phyloP scores from a whole-genome alignment of 2,329 filamentous ascomycete genomes.

The Penicillium sp. region DNA sequence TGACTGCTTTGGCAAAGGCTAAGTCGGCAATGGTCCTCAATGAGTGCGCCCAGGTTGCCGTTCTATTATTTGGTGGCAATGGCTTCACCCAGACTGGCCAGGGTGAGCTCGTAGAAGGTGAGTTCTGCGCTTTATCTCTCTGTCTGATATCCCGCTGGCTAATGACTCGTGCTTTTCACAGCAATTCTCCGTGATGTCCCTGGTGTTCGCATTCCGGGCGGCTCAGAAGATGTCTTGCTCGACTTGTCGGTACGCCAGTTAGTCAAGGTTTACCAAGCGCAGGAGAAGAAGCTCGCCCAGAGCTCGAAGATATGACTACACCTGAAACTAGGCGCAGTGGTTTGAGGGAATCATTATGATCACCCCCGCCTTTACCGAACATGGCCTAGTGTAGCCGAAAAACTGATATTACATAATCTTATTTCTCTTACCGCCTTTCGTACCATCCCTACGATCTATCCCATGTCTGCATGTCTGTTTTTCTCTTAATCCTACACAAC shows the following conservation, averaged over 20 bases:
- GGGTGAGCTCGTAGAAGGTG: conserved; percentile 66
- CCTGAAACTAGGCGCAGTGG: background rate
- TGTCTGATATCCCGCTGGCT: conserved; percentile 10
- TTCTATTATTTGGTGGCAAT: conserved; percentile 69
- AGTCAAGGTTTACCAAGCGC: conserved; percentile 59
- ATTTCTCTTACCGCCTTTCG: too few species aligned
- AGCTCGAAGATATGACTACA: conserved; percentile 23
- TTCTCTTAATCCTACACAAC: too few species aligned
- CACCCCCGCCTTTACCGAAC: too few species aligned
- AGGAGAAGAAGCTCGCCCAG: conserved; percentile 30
- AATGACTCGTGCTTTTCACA: conserved; percentile 35
- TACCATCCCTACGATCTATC: too few species aligned
- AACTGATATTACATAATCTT: too few species aligned
- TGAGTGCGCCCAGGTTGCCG: conserved; percentile 64
- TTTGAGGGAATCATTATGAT: too few species aligned
- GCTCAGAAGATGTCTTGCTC: conserved; percentile 68
- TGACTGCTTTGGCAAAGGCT: conserved; percentile 69
- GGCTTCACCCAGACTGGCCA: conserved; percentile 66
- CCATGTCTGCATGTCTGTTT: too few species aligned
- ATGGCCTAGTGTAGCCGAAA: too few species aligned
- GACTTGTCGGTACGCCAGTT: conserved; percentile 66
- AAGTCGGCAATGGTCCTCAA: conserved; percentile 67
- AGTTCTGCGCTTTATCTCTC: conserved; percentile 27
- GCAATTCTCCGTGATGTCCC: conserved; percentile 62
- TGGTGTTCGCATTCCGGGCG: conserved; percentile 60